phyloP scores from a whole-genome alignment of 1,139 yeast genomes.

The Yamadazyma epiphylla region DNA sequence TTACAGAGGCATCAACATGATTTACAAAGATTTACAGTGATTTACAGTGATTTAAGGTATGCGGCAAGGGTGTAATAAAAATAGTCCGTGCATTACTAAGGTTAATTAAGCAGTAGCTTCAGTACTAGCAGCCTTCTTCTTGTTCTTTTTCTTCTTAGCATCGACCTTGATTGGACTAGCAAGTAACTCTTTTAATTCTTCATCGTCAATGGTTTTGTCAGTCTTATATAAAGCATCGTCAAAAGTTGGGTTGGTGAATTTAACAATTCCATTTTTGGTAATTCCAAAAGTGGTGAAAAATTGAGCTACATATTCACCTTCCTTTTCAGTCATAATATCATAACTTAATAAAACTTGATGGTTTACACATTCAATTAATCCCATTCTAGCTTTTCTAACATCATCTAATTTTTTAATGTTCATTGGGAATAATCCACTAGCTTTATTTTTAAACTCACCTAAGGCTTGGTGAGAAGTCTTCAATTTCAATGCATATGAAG shows the following conservation, averaged over 20 bases:
- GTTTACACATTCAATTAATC: constrained; percentile 68
- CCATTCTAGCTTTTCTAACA: constrained; percentile 71
- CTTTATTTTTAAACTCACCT: constrained; percentile 61
- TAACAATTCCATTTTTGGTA: constrained; percentile 69
- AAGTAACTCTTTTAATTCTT: constrained; percentile 47
- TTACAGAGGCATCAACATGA: no score
- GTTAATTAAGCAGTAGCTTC: no score
- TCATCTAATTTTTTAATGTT: constrained; percentile 65
- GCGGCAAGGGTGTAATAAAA: no score
- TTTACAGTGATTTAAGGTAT: no score
- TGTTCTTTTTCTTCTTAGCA: constrained; percentile 51
- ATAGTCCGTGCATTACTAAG: no score
- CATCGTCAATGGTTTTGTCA: constrained; percentile 57
- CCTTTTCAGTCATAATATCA: constrained; percentile 67
- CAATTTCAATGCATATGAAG: constrained; percentile 65
- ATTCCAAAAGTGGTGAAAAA: constrained; percentile 74
- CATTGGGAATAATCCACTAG: constrained; percentile 67
- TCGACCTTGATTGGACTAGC: constrained; percentile 53
- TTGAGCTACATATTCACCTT: constrained; percentile 67
- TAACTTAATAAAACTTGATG: constrained; percentile 69
- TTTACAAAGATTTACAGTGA: no score
- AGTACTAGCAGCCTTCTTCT: no score
- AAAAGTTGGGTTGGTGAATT: constrained; percentile 60
- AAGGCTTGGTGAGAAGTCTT: constrained; percentile 68
- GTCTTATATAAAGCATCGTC: constrained; percentile 47